These are phyloP conservation scores for Aspergillus ellipticus DNA, from an alignment of 495 filamentous ascomycete species.

Conservation along the genomic window DNA sequence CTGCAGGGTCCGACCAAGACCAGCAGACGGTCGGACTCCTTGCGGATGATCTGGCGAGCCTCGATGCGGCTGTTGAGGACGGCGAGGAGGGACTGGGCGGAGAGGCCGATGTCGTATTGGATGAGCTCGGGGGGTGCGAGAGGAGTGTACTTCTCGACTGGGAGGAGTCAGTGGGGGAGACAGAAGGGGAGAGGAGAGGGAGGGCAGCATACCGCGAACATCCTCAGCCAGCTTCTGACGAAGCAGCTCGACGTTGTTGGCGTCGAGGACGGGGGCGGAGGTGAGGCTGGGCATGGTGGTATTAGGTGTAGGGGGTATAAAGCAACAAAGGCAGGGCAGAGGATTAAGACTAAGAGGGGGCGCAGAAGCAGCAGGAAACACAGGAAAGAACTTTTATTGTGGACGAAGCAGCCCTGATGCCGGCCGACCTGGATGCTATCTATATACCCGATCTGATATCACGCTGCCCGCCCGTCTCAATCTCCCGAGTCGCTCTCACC, in stretches of 20 bases:
- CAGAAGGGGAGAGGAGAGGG: not conserved
- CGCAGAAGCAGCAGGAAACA: too few relatives aligned
- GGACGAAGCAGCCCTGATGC: too few relatives aligned
- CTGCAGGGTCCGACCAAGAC: slow-evolving; percentile 88
- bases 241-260: slow-evolving; percentile 14
- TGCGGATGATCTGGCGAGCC: slow-evolving; percentile 66
- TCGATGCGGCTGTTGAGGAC: slow-evolving; percentile 76
- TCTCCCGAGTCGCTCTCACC: too few relatives aligned
- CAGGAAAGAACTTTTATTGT: too few relatives aligned
- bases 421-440: too few relatives aligned
- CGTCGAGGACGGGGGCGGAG: slow-evolving; percentile 5
- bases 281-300: slow-evolving; percentile 12
- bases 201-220: slow-evolving; percentile 9
- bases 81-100: slow-evolving; percentile 26
- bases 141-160: slow-evolving; percentile 14
- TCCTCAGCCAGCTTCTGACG: slow-evolving; percentile 16
- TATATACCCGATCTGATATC: too few relatives aligned
- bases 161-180: too few relatives aligned
- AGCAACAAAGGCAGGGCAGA: too few relatives aligned
- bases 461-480: too few relatives aligned
- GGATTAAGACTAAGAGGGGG: too few relatives aligned
- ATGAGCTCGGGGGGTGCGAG: slow-evolving; percentile 13
- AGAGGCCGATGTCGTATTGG: slow-evolving; percentile 15
- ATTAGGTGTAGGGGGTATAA: not conserved
- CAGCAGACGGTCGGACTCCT: slow-evolving; percentile 67